Conservation (phyloP, 352 stramenopile species). For the Pythium scleroteichum region DNA sequence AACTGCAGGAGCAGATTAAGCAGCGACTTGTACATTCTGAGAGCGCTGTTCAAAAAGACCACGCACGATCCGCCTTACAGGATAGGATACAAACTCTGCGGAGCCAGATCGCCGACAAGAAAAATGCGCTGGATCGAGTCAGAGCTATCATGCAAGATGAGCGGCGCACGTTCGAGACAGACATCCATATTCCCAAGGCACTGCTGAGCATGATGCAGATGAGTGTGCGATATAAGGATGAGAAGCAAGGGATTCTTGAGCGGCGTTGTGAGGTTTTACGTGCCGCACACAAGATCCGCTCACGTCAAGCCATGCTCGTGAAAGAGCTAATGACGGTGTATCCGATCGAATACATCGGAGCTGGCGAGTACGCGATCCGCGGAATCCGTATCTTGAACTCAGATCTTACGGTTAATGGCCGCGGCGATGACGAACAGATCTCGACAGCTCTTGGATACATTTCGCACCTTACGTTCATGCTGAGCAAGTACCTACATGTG, state of each 20-base stretch:
- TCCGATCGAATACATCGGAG: conserved; percentile 81
- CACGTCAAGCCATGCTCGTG: conserved; percentile 75
- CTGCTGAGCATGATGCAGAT: conserved; percentile 79
- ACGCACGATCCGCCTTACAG: conserved; percentile 46
- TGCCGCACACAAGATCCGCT: conserved; percentile 81
- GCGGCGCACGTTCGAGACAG: conserved; percentile 72
- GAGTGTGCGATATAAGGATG: conserved; percentile 81
- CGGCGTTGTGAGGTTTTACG: conserved; percentile 74
- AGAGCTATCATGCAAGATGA: conserved; percentile 73
- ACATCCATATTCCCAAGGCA: conserved; percentile 81
- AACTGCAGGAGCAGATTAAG: conserved; percentile 55
- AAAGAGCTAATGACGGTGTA: conserved; percentile 78
- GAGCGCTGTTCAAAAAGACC: conserved; percentile 44
- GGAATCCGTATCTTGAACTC: conserved; percentile 76
- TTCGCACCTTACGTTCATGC: conserved; percentile 86
- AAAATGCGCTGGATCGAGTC: conserved; percentile 53
- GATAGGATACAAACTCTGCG: conserved; percentile 51
- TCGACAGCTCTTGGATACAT: conserved; percentile 86
- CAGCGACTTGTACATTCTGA: conserved; percentile 43
- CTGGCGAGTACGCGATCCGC: conserved; percentile 80
- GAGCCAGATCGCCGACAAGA: conserved; percentile 56
- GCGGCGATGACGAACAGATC: conserved; percentile 75
- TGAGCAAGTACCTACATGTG: conserved; percentile 87
- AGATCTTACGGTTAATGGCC: conserved; percentile 57
- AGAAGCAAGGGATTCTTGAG: conserved; percentile 77